phyloP scores from a whole-genome alignment of 495 filamentous ascomycete genomes.

The Neurospora sp. region DNA sequence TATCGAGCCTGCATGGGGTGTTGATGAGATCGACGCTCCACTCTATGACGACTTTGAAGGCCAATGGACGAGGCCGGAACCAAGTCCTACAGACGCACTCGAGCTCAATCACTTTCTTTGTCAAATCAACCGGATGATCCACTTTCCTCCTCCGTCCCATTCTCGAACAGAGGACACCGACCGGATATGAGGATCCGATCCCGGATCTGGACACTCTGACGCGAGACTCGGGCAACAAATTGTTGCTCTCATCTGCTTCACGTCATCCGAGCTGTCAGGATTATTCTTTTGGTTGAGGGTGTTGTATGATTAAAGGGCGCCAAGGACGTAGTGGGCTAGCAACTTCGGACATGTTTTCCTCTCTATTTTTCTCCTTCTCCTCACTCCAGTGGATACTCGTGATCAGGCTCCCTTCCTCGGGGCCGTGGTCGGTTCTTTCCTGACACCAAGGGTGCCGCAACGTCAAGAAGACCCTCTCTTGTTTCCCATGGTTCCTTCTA shows the following conservation, averaged over 20 bases:
- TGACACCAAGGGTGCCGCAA: neutral
- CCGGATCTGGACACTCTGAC: neutral
- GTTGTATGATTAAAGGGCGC: neutral
- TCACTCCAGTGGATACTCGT: neutral
- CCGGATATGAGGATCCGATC: neutral
- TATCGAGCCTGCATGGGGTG: neutral
- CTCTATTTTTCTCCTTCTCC: neutral
- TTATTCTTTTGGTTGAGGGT: neutral
- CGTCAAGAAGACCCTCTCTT: neutral
- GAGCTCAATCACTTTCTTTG: neutral
- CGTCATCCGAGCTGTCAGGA: neutral
- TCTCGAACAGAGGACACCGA: neutral
- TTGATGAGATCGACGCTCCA: neutral
- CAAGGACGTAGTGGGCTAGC: neutral
- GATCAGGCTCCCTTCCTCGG: neutral
- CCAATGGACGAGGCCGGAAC: conserved; percentile 1
- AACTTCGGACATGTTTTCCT: neutral
- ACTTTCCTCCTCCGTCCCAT: neutral
- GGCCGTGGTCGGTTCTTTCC: neutral
- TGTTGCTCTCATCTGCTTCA: neutral
- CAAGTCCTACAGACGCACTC: neutral
- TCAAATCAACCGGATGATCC: conserved; percentile 1
- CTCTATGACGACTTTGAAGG: neutral
- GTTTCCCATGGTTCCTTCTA: neutral
- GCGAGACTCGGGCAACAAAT: neutral